Percentiles rank a stretch among this genome's conserved stretches.
phyloP scores from a whole-genome alignment of 345 rosid species.

The Syzygium grande region DNA sequence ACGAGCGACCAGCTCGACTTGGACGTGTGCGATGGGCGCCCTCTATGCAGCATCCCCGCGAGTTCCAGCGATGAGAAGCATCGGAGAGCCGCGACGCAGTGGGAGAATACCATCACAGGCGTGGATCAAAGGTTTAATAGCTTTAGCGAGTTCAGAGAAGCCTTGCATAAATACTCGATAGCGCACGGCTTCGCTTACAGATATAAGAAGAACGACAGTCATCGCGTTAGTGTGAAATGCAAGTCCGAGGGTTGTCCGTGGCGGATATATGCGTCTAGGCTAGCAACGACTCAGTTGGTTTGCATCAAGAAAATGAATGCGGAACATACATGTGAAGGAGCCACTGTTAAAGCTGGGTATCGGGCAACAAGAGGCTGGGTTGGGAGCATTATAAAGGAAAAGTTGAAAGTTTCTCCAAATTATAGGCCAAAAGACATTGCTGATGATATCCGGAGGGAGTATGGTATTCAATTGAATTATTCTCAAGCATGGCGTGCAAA shows the following conservation, averaged over 20 bases:
- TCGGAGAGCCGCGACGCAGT: slow-evolving; percentile 55
- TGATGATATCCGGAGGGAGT: slow-evolving; percentile 78
- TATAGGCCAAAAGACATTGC: slow-evolving; percentile 90
- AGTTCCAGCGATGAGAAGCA: slow-evolving; percentile 34
- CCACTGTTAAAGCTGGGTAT: slow-evolving; percentile 65
- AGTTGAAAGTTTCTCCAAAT: slow-evolving; percentile 71
- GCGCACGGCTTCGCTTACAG: slow-evolving; percentile 85
- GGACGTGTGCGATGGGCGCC: slow-evolving; percentile 29
- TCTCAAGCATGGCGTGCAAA: slow-evolving; percentile 96
- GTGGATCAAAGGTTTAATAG: slow-evolving; percentile 82
- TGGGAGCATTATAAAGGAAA: slow-evolving; percentile 86
- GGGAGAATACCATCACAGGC: slow-evolving; percentile 89
- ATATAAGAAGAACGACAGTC: slow-evolving; percentile 91
- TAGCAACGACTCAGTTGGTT: slow-evolving; percentile 75
- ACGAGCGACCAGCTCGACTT: slow-evolving; percentile 9
- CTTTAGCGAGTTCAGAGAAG: slow-evolving; percentile 78
- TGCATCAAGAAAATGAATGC: slow-evolving; percentile 82
- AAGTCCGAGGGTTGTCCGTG: slow-evolving; percentile 86
- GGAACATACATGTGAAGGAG: slow-evolving; percentile 86
- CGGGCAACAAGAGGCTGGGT: slow-evolving; percentile 93
- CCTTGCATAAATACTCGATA: slow-evolving; percentile 80
- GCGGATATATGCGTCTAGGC: slow-evolving; percentile 83
- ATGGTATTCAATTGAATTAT: slow-evolving; percentile 83
- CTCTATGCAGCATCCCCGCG: slow-evolving; percentile 29
- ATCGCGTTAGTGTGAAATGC: slow-evolving; percentile 84